Percentiles rank a stretch among this genome's conserved stretches.
These are phyloP conservation scores for Colletotrichum incanum DNA, from an alignment of 2,329 filamentous ascomycete genomes.

Conservation along the genomic window DNA sequence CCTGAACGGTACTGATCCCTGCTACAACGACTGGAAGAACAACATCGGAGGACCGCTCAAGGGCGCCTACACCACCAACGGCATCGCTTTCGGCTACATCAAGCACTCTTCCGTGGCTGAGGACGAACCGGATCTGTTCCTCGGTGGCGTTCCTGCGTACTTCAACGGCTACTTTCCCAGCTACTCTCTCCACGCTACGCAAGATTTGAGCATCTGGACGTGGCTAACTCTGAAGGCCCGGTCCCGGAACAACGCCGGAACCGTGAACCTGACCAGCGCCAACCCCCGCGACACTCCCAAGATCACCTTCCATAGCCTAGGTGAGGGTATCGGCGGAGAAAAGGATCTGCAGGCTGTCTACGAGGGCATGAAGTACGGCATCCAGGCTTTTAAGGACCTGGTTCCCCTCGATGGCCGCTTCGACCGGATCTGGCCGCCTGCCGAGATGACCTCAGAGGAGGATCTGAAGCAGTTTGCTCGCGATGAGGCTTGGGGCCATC, in stretches of 20 bases:
- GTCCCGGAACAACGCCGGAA: conserved; percentile 71
- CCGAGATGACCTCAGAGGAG: conserved; percentile 56
- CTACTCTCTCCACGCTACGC: conserved; percentile 62
- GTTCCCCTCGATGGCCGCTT: conserved; percentile 58
- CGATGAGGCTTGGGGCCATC: conserved; percentile 65
- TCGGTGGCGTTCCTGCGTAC: conserved; percentile 68
- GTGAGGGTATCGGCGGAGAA: conserved; percentile 59
- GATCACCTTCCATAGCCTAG: conserved; percentile 73
- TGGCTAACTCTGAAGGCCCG: conserved; percentile 67
- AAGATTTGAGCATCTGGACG: conserved; percentile 58
- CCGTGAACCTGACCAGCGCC: conserved; percentile 72
- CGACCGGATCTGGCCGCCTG: conserved; percentile 54
- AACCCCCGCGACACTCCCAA: conserved; percentile 75
- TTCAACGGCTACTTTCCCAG: conserved; percentile 71
- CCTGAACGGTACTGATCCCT: conserved; percentile 51
- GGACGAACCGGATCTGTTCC: conserved; percentile 66
- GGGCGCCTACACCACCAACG: conserved; percentile 60
- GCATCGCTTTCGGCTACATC: conserved; percentile 66
- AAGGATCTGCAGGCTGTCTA: conserved; percentile 58
- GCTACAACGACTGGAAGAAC: conserved; percentile 49
- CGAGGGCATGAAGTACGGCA: conserved; percentile 64
- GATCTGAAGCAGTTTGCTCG: conserved; percentile 49
- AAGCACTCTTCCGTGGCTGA: conserved; percentile 54
- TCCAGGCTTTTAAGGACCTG: conserved; percentile 54
- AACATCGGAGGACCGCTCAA: conserved; percentile 48